Evolutionary conservation across 495 filamentous ascomycete species (phyloP).

Genomic region (Tetracladium marchalianum): DNA sequence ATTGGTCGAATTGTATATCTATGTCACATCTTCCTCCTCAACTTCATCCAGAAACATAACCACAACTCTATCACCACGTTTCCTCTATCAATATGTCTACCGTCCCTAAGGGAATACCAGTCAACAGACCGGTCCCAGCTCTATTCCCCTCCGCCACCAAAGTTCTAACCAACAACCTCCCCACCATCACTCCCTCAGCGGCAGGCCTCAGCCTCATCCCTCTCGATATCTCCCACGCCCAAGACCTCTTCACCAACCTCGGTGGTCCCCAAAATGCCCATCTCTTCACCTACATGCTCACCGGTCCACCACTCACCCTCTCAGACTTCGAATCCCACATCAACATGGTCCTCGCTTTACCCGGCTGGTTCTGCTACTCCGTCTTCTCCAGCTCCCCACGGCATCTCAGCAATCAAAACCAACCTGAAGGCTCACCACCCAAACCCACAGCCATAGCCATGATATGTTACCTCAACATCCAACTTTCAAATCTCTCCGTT

Average conservation of each 20-base stretch:
- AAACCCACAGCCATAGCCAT: slow-evolving; percentile 26
- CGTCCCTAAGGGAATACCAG: no score
- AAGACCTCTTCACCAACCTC: slow-evolving; percentile 29
- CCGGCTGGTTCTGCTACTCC: slow-evolving; percentile 31
- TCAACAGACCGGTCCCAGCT: no score
- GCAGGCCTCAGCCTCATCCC: slow-evolving; percentile 31
- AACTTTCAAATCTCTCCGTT: slow-evolving; percentile 25
- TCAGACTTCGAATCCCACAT: slow-evolving; percentile 24
- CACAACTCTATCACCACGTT: no score
- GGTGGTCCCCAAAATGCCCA: slow-evolving; percentile 24
- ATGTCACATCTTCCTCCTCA: no score
- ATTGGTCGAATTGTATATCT: no score
- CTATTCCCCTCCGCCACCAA: no score
- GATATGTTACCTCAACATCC: slow-evolving; percentile 33
- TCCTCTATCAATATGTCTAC: no score
- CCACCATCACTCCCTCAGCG: slow-evolving; percentile 19
- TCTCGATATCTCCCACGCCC: slow-evolving; percentile 26
- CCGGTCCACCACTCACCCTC: slow-evolving; percentile 29
- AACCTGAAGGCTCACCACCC: slow-evolving; percentile 1
- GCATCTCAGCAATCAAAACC: neutral
- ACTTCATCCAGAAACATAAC: no score
- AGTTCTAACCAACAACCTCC: slow-evolving; percentile 1
- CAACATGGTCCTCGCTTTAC: slow-evolving; percentile 18
- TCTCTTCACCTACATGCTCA: slow-evolving; percentile 38
- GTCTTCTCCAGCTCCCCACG: slow-evolving; percentile 24